Evolutionary conservation across 2,329 filamentous ascomycete species (phyloP), one percentile per base, ranked within the genome.

Genomic region (Lasiodiplodia sp.): DNA sequence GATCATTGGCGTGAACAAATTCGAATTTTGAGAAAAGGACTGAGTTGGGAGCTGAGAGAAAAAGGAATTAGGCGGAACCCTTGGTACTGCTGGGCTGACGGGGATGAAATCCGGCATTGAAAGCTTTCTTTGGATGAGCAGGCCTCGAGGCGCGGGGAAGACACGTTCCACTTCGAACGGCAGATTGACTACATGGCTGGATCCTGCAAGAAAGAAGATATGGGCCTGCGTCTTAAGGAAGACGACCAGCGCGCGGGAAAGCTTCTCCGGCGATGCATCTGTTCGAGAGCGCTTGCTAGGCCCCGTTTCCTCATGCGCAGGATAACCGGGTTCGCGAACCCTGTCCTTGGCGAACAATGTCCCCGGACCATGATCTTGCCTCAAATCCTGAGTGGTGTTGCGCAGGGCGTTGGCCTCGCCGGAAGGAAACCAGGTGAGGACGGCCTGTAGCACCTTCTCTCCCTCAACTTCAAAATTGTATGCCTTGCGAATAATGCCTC

Each of bases 141-240:
- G 86, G 31, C 96, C 96, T 38, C 89, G 86, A 6, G 94, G 92
- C 14, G 92, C 92, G 44, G 95, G 89, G 78, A 94, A 93, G 37
- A 92, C 94, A 66, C 89, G 89, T 76, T 97, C 93, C 52, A 97
- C 92, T 80, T 98, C 94, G 76, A 99, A 99, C 1, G 95, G 95
- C 76, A 99, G 88, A 78, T 97, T 93, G 58, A 98, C 87, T 69
- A 97, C 88, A 85, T 99, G 92, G 76, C 88, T 96, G 40, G 93
- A 90, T 23, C 95, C 95, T 2, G 92, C 88, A 47, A 98, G 87
- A 77, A 96, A 97, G 83, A 94, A 96, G 72, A 99, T 89, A 77
- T 98, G 95, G 25, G 93, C 94, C 77, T 98, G 95, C 0, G 93
- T 94, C 80, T 92, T 94, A 72, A 99, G 87, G 73, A 98, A 92